Percentiles rank a stretch among this genome's conserved stretches.
phyloP scores from a whole-genome alignment of 257 asterid genomes.

The Jacaranda mimosifolia region DNA sequence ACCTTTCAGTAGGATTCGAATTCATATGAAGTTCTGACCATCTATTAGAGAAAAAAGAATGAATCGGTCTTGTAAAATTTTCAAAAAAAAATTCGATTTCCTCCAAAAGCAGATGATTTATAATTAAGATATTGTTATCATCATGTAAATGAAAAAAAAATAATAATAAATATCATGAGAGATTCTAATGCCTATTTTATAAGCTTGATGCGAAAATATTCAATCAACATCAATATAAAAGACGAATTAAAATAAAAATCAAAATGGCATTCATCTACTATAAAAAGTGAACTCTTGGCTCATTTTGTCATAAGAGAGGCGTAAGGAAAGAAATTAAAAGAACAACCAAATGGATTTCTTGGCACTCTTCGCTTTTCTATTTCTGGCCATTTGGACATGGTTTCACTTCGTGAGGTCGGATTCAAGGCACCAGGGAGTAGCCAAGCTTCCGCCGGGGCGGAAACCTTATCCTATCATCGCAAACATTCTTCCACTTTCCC shows the following conservation, averaged over 20 bases:
- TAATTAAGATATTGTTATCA: too few species aligned
- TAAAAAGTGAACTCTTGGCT: too few species aligned
- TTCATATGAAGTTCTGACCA: conserved; percentile 7
- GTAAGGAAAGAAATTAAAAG: too few species aligned
- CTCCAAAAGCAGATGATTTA: not conserved
- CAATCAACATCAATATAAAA: too few species aligned
- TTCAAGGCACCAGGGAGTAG: too few species aligned
- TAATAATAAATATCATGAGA: too few species aligned
- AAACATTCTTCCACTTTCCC: conserved; percentile 32
- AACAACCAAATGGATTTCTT: conserved; percentile 14
- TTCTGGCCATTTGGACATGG: not conserved
- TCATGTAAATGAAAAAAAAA: too few species aligned
- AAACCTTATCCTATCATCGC: conserved; percentile 22
- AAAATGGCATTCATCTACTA: too few species aligned
- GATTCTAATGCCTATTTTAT: too few species aligned
- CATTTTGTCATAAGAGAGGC: too few species aligned
- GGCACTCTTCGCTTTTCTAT: not conserved
- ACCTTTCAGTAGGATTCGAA: not conserved
- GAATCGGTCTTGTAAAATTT: not conserved
- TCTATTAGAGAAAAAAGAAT: not conserved
- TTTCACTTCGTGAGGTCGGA: not conserved
- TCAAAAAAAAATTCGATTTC: not conserved
- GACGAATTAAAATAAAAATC: too few species aligned
- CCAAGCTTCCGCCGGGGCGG: conserved; percentile 38
- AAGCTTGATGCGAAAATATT: too few species aligned